These are phyloP conservation scores for Vitis labrusca DNA, from an alignment of 164 flowering plant species.

Conservation along the genomic window DNA sequence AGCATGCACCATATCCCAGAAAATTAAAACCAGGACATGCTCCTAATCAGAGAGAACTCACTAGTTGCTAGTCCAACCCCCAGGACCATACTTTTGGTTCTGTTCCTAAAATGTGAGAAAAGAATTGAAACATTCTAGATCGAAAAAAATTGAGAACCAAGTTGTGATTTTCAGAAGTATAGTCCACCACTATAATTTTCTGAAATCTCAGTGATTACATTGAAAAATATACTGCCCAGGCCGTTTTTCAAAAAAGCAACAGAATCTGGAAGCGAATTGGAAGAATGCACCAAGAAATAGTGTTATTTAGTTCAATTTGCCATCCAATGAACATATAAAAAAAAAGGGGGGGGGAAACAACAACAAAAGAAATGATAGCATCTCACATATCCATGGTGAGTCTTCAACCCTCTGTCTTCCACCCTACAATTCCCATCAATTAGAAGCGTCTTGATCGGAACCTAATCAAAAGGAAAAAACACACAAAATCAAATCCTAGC, in stretches of 20 bases:
- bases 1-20: no score
- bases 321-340: neutral
- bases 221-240: no score
- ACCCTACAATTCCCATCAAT: constrained; percentile 98
- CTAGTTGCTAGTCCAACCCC: no score
- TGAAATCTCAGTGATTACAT: no score
- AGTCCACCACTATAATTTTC: no score
- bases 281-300: neutral
- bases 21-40: no score
- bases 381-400: constrained; percentile 97
- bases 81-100: no score
- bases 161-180: no score
- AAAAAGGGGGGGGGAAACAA: neutral
- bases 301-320: neutral
- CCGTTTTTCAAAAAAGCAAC: neutral
- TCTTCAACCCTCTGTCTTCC: constrained; percentile 97
- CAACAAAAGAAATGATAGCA: constrained; percentile 3
- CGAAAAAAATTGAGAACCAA: no score
- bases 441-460: constrained; percentile 88
- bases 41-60: no score
- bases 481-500: neutral
- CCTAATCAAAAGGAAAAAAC: constrained; percentile 38
- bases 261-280: neutral
- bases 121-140: no score
- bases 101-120: no score